A percentile compares a stretch with the other conserved stretches of the same genome.
Conservation (phyloP, 352 stramenopile species). For the Globisporangium paddicum region DNA sequence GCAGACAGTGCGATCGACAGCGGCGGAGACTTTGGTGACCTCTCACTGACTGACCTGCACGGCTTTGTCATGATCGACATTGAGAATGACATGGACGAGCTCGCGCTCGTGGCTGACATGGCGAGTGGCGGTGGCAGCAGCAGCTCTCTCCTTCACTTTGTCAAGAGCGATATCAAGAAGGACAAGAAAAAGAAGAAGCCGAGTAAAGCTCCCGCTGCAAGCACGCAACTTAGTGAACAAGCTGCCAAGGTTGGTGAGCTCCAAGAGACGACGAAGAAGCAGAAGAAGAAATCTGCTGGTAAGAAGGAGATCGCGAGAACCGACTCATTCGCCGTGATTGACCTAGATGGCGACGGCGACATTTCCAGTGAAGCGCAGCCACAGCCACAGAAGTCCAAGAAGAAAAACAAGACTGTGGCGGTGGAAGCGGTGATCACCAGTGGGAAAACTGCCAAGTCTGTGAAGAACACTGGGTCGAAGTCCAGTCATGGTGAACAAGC, state of each 20-base stretch:
- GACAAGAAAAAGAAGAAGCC: constrained; percentile 22
- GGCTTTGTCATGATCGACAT: constrained; percentile 40
- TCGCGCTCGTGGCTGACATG: constrained; percentile 25
- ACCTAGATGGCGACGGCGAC: neutral
- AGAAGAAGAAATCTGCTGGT: neutral
- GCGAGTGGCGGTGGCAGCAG: constrained; percentile 12
- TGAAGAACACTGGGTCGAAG: neutral
- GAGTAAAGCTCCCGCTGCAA: constrained; percentile 5
- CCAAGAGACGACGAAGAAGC: neutral
- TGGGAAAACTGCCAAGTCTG: neutral
- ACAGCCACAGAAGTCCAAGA: neutral
- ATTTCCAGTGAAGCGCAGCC: neutral
- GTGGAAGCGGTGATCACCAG: neutral
- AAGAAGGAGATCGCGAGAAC: neutral
- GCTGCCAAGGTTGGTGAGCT: neutral
- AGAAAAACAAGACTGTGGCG: neutral
- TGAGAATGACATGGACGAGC: constrained; percentile 36
- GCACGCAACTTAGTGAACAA: neutral
- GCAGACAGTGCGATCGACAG: neutral
- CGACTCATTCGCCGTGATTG: neutral
- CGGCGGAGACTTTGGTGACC: neutral
- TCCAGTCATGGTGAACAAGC: neutral
- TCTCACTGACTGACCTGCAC: constrained; percentile 21
- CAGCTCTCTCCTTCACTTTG: neutral
- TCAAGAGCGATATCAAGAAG: neutral